A percentile compares a stretch with the other conserved stretches of the same genome.
Conservation (phyloP, 768 basidiomycete genomes). For the Boletellus sp. region DNA sequence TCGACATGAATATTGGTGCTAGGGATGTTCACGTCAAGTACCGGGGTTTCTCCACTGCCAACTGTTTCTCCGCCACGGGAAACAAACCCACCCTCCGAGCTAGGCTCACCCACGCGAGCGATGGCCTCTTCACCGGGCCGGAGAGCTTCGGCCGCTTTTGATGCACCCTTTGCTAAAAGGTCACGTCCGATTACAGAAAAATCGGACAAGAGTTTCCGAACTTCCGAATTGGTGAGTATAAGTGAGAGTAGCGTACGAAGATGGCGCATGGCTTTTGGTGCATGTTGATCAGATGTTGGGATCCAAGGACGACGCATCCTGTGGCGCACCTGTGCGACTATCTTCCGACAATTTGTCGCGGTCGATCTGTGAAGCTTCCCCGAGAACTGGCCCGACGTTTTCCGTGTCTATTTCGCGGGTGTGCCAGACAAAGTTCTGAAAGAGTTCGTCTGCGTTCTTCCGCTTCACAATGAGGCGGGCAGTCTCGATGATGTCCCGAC, state of each 20-base stretch:
- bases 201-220: constrained; percentile 83
- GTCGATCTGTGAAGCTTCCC: constrained; percentile 45
- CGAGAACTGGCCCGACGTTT: constrained; percentile 42
- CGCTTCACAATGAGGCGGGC: constrained; percentile 64
- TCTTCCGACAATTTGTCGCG: constrained; percentile 56
- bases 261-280: constrained; percentile 68
- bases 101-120: constrained; percentile 63
- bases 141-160: constrained; percentile 64
- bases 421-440: constrained; percentile 89
- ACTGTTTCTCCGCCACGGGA: constrained; percentile 41
- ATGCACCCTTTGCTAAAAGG: constrained; percentile 69
- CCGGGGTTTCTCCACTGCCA: constrained; percentile 44
- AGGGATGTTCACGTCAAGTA: constrained; percentile 45
- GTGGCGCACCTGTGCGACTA: constrained; percentile 51
- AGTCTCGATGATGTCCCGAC: constrained; percentile 77
- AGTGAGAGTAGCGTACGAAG: constrained; percentile 85
- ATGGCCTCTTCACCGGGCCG: constrained; percentile 65
- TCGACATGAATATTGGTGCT: constrained; percentile 39
- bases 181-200: constrained; percentile 78
- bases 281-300: constrained; percentile 7
- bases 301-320: not conserved
- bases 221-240: constrained; percentile 89
- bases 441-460: constrained; percentile 88
- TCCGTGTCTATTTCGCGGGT: constrained; percentile 47
- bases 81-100: constrained; percentile 64